Evolutionary conservation across 129 eudicot species (phyloP).

Genomic region (Kitagawia praeruptora): DNA sequence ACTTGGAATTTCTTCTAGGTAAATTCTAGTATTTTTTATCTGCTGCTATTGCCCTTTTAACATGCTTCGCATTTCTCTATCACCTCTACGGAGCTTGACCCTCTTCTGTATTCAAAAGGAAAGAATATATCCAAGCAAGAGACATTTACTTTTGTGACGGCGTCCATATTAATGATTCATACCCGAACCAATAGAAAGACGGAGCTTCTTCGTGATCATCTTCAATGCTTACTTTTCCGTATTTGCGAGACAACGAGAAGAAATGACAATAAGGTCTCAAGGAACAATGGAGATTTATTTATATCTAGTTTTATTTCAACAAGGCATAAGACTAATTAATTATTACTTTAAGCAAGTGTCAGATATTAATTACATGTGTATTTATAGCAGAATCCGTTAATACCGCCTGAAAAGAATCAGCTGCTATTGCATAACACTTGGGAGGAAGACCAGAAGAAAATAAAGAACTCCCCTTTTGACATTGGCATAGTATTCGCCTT

Average conservation of each 20-base stretch:
- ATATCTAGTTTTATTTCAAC: not conserved
- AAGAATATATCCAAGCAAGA: not conserved
- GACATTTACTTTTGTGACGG: not conserved
- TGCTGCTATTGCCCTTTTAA: conserved; percentile 22
- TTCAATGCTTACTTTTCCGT: not conserved
- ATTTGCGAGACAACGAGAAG: not conserved
- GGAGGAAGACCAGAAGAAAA: not conserved
- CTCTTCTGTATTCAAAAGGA: not conserved
- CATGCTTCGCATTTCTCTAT: not conserved
- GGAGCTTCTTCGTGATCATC: not conserved
- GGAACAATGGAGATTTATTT: not conserved
- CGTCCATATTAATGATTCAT: not conserved
- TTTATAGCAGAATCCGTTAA: not conserved
- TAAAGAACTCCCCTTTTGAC: not conserved
- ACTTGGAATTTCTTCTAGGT: conserved; percentile 34
- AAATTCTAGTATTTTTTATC: conserved; percentile 46
- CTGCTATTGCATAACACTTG: not conserved
- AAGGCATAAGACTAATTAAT: not conserved
- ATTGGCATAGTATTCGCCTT: not conserved
- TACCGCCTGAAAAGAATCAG: not conserved
- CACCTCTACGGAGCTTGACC: not conserved
- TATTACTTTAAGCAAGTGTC: not conserved
- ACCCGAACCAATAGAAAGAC: not conserved
- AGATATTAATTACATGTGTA: not conserved
- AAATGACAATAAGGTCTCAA: not conserved